A percentile compares a stretch with the other conserved stretches of the same genome.
Evolutionary conservation across 768 basidiomycete species (phyloP).

Genomic region (Tulasnella sp.): DNA sequence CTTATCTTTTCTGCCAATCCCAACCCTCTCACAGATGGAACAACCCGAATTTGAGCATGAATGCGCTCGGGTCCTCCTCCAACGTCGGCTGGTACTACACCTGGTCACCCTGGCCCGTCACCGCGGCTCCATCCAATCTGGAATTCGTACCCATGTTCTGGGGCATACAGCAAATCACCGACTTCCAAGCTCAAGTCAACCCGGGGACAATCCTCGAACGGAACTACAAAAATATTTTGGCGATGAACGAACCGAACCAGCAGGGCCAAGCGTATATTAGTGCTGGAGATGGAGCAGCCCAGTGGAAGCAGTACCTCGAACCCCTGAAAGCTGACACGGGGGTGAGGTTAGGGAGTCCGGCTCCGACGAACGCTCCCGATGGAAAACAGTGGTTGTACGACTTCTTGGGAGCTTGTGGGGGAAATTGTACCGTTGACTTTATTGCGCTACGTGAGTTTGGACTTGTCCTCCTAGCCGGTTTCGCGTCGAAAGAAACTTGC

Average conservation of each 20-base stretch:
- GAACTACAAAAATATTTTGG: slow-evolving; percentile 40
- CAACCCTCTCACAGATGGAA: not conserved
- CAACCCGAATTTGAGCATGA: not conserved
- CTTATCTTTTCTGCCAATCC: not conserved
- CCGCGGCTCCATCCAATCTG: slow-evolving; percentile 31
- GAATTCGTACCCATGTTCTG: slow-evolving; percentile 55
- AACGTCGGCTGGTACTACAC: slow-evolving; percentile 40
- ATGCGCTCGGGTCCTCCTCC: not conserved
- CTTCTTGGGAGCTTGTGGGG: slow-evolving; percentile 44
- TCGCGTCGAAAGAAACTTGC: not conserved
- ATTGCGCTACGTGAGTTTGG: slow-evolving; percentile 43
- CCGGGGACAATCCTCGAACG: slow-evolving; percentile 32
- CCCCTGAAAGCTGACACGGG: slow-evolving; percentile 39
- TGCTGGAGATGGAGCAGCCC: slow-evolving; percentile 40
- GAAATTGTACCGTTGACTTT: slow-evolving; percentile 49
- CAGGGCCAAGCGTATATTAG: slow-evolving; percentile 45
- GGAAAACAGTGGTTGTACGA: slow-evolving; percentile 50
- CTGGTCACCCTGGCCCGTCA: slow-evolving; percentile 36
- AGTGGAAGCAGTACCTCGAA: slow-evolving; percentile 40
- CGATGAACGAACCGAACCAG: slow-evolving; percentile 49
- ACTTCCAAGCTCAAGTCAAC: slow-evolving; percentile 39
- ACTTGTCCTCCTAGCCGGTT: not conserved
- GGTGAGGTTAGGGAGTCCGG: slow-evolving; percentile 47
- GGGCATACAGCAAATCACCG: slow-evolving; percentile 35
- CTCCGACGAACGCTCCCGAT: slow-evolving; percentile 43